Percentiles rank a stretch among this genome's conserved stretches.
Conservation (phyloP, 768 basidiomycete species). For the Neoboletus magnificus region DNA sequence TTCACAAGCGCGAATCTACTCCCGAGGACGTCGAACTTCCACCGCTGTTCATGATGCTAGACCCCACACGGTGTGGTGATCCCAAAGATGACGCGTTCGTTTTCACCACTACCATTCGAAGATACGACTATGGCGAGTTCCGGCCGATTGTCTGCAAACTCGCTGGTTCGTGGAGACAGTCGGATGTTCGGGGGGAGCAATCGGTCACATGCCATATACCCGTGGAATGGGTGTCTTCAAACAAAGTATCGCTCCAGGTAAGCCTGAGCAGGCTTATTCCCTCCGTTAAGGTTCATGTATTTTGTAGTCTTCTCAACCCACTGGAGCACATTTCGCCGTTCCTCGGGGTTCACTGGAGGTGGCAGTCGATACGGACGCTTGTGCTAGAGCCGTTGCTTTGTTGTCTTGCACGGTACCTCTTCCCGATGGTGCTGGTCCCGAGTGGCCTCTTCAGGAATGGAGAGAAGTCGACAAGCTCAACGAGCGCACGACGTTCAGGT, state of each 20-base stretch:
- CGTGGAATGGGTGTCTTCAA: slow-evolving; percentile 57
- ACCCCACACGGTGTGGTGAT: slow-evolving; percentile 78
- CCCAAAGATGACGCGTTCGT: slow-evolving; percentile 77
- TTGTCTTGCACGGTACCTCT: slow-evolving; percentile 76
- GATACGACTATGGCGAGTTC: slow-evolving; percentile 79
- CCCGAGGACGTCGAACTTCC: slow-evolving; percentile 49
- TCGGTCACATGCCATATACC: slow-evolving; percentile 58
- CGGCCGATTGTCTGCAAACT: slow-evolving; percentile 75
- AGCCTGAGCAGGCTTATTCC: slow-evolving; percentile 12
- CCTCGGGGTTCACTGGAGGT: slow-evolving; percentile 55
- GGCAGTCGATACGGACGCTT: slow-evolving; percentile 55
- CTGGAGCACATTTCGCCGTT: slow-evolving; percentile 61
- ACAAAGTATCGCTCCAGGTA: slow-evolving; percentile 54
- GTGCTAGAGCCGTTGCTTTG: slow-evolving; percentile 72
- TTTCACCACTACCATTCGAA: slow-evolving; percentile 74
- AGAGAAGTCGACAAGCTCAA: slow-evolving; percentile 82
- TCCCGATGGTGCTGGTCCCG: slow-evolving; percentile 61
- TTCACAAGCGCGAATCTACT: slow-evolving; percentile 61
- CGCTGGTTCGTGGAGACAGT: slow-evolving; percentile 76
- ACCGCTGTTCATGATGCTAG: slow-evolving; percentile 73
- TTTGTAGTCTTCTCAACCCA: slow-evolving; percentile 48
- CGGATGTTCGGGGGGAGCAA: slow-evolving; percentile 45
- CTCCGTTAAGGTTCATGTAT: slow-evolving; percentile 2
- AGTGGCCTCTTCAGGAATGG: slow-evolving; percentile 79
- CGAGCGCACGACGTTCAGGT: slow-evolving; percentile 76